A percentile compares a stretch with the other conserved stretches of the same genome.
These are phyloP conservation scores for Micractinium conductrix DNA, from an alignment of 139 green algal genomes.

Conservation along the genomic window DNA sequence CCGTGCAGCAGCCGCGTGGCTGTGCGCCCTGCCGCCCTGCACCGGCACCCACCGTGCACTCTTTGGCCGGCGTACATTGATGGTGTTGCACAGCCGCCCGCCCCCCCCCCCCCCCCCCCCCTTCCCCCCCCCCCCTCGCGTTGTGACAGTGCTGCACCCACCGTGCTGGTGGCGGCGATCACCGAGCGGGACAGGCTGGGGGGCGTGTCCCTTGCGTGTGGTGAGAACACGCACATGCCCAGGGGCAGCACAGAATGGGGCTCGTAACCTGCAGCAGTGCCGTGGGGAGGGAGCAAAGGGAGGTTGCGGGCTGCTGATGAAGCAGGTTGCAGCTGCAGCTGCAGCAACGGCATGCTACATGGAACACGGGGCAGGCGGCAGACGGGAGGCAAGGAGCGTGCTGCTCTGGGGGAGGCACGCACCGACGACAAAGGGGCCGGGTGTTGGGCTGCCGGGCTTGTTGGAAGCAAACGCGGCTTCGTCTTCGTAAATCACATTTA, in stretches of 20 bases:
- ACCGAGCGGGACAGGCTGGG: background rate
- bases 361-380: background rate
- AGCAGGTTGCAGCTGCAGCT: background rate
- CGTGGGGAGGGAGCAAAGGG: background rate
- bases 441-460: background rate
- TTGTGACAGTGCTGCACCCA: too few relatives aligned
- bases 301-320: background rate
- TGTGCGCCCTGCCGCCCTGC: background rate
- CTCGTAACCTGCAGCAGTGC: constrained; percentile 40
- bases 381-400: background rate
- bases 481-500: constrained; percentile 21
- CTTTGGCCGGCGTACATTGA: too few relatives aligned
- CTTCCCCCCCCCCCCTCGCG: too few relatives aligned
- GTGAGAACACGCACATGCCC: constrained; percentile 8
- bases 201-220: background rate
- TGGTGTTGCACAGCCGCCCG: too few relatives aligned
- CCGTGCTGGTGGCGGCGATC: constrained; percentile 23
- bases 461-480: constrained; percentile 4
- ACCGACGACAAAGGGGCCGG: background rate
- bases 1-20: background rate
- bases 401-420: too few relatives aligned
- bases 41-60: background rate
- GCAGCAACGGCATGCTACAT: too few relatives aligned
- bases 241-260: constrained; percentile 49
- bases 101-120: too few relatives aligned